phyloP scores from a whole-genome alignment of 768 basidiomycete genomes.

The Tricholoma bakamatsutake region DNA sequence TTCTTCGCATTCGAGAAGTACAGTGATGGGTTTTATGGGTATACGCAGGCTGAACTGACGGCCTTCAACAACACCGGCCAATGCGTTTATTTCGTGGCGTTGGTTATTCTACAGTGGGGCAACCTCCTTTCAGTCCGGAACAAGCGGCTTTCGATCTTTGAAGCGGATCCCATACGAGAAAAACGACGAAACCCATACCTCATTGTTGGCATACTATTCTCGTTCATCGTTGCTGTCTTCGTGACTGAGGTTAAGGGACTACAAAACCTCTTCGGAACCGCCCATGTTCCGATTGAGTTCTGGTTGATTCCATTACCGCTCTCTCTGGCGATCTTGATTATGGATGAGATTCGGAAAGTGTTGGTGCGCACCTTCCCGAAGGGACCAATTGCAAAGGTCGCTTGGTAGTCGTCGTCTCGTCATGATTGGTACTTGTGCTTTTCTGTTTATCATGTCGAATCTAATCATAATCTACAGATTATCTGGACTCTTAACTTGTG shows the following conservation, averaged over 20 bases:
- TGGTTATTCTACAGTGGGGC: slow-evolving; percentile 40
- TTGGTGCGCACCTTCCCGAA: slow-evolving; percentile 20
- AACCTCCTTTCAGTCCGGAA: slow-evolving; percentile 35
- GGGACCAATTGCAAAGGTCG: slow-evolving; percentile 7
- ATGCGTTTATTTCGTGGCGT: slow-evolving; percentile 26
- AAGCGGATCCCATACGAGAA: slow-evolving; percentile 40
- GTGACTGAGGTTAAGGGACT: slow-evolving; percentile 37
- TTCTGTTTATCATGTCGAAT: neutral
- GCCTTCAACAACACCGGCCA: slow-evolving; percentile 35
- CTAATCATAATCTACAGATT: neutral
- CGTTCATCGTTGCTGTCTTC: slow-evolving; percentile 33
- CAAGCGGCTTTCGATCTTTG: slow-evolving; percentile 33
- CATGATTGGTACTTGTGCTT: neutral
- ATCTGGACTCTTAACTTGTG: neutral
- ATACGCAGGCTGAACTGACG: slow-evolving; percentile 21
- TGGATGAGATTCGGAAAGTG: slow-evolving; percentile 39
- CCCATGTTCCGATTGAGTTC: slow-evolving; percentile 39
- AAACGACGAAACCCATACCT: slow-evolving; percentile 35
- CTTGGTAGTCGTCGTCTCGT: slow-evolving; percentile 9
- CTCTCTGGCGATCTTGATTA: slow-evolving; percentile 29
- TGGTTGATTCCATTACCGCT: slow-evolving; percentile 42
- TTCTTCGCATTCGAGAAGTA: slow-evolving; percentile 38
- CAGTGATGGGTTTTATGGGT: slow-evolving; percentile 29
- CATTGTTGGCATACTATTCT: slow-evolving; percentile 6
- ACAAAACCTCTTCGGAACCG: slow-evolving; percentile 35